Base-by-base conservation (phyloP, 257 asterid species). In the Marsdenia floribunda region DNA sequence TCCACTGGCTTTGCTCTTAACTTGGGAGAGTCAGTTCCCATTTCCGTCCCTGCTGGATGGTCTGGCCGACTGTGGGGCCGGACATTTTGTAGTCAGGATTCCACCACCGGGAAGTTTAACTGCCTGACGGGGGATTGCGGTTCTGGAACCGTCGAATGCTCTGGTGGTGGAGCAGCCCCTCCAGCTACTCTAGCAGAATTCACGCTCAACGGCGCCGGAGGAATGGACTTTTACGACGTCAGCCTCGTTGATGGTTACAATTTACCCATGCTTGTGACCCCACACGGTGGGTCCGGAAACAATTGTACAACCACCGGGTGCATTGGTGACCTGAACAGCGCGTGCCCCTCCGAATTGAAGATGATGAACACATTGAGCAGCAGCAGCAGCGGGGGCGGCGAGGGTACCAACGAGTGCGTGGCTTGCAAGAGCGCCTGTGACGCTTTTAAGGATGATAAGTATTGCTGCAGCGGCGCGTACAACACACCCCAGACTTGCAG, bases 231-330 rank as follows among this genome's bases (percentile, higher is more conserved):
- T 84, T 91, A 85, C 14, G 96, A 91, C 84, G 96, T 91, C 68
- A 91, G 97, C 80, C 87, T 91, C 1, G 97, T 89, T 4, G 97
- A 91, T 84, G 97, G 97, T 0, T 90, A 91, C 79, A 91, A 91
- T 65, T 80, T 91, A 33, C 96, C 97, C 19, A 85, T 91, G 93
- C 33, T 88, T 72, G 88, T 91, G 78, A 83, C 58, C 66, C 96
- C 96, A 26, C 86, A 78, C 77, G 92, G 93, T 63, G 90, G 87
- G 3, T 8, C 81, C 63, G 87, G 79, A 0, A 87, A 86, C 18
- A 89, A 88, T 54, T 91, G 97, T 33, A 74, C 87, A 19, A 50
- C 67, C n/a, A 88, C 96, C 33, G 96, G 96, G 0, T 91, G 97
- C 72, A 85, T 81, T 21, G 71, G 76, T n/a, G 97, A 91, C 61